Evolutionary conservation across 495 filamentous ascomycete species (phyloP), one percentile per base, ranked within the genome.

Genomic region (Tricharina praecox): DNA sequence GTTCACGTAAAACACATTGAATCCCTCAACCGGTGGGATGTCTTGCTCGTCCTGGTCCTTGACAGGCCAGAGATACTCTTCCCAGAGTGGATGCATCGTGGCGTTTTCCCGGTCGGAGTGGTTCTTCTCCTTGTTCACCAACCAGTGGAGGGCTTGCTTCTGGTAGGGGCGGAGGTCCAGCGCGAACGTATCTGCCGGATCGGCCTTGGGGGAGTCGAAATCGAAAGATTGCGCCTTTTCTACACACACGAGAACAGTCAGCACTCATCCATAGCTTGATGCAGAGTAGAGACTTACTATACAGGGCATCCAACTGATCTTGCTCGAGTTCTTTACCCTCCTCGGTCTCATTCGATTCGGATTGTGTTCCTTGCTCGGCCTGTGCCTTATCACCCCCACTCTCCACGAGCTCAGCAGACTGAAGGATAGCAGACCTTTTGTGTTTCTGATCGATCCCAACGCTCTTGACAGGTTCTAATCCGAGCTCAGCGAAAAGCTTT

Each of bases 11-110:
- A 97, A 96, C 25, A 68, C 69, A 15, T 76, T 65, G 19, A 48
- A 23, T 25, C 39, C 49, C 7, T 69, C 64, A 15, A 87, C 70
- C 16, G 50, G 51, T 2, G 81, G 77, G 9, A 94, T 45, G 5
- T 79, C 73, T 39, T 81, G 72, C 52, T 85, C 84, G 48, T 96
- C 84, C 28, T 81, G 76, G 65, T 95, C 90, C 62, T 85, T 87
- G 4, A 66, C 68, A 1, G 92, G 90, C 85, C 85, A 97, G 11
- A 56, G 53, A 50, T 96, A 97, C 64, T 96, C 82, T 66, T 97
- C 90, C 90, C 90, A 97, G 4, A 97, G 63, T 9, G 90, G 90
- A 66, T 97, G 86, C 85, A 97, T 94, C 1, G 86, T 93, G 15
- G 73, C 68, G 46, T 75, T 76, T 44, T 79, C 73, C 2, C 53